phyloP scores from a whole-genome alignment of 75 land plant genomes.

The Larix kaempferi region DNA sequence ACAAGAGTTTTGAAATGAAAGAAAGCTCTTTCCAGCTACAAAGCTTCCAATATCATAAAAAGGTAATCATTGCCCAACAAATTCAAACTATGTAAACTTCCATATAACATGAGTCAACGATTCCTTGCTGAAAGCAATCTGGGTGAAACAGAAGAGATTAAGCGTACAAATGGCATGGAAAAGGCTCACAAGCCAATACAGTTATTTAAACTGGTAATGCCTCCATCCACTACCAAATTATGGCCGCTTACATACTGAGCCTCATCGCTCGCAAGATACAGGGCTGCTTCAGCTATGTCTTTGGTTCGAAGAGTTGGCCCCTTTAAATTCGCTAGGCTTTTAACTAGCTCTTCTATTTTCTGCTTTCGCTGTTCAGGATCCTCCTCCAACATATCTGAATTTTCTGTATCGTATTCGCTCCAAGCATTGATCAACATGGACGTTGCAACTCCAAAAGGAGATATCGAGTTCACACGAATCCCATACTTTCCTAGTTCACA shows the following conservation, averaged over 20 bases:
- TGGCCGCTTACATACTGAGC: slow-evolving; percentile 15
- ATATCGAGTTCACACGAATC: slow-evolving; percentile 56
- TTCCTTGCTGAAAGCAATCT: too few species aligned
- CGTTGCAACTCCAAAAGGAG: slow-evolving; percentile 26
- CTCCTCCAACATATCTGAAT: background rate
- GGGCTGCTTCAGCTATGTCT: slow-evolving; percentile 16
- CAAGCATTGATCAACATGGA: slow-evolving; percentile 3
- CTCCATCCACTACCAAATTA: slow-evolving; percentile 20
- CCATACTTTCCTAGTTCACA: slow-evolving; percentile 46
- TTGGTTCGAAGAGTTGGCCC: background rate
- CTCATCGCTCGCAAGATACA: slow-evolving; percentile 15
- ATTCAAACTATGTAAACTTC: too few species aligned
- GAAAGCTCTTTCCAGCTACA: too few species aligned
- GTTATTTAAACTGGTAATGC: background rate
- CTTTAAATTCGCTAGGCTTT: background rate
- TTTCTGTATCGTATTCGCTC: background rate
- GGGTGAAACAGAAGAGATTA: too few species aligned
- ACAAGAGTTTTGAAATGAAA: too few species aligned
- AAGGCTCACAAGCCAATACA: background rate
- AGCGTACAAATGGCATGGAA: too few species aligned
- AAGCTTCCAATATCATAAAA: too few species aligned
- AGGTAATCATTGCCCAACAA: too few species aligned
- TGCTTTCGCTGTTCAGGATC: background rate
- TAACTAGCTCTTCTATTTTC: slow-evolving; percentile 16
- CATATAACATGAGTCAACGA: too few species aligned